These are phyloP conservation scores for Coemansia sp. DNA, from an alignment of 192 early-diverging fungal genomes.

Conservation along the genomic window DNA sequence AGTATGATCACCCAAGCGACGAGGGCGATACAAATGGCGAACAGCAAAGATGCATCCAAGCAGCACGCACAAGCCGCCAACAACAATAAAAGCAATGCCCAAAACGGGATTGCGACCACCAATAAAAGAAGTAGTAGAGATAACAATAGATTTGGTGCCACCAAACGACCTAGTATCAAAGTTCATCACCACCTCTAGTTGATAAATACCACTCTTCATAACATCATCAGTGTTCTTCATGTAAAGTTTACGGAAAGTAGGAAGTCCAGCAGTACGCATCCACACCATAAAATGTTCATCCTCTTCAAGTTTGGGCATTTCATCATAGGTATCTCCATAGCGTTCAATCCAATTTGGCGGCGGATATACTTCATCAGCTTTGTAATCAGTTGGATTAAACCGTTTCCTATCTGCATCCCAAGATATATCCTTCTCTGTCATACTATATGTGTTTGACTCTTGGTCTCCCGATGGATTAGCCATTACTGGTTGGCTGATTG, in stretches of 20 bases:
- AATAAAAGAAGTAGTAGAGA: conserved; percentile 91
- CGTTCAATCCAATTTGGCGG: conserved; percentile 82
- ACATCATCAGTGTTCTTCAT: conserved; percentile 66
- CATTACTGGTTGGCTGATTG: conserved; percentile 59
- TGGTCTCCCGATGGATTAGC: conserved; percentile 50
- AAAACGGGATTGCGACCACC: conserved; percentile 98
- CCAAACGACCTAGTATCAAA: conserved; percentile 85
- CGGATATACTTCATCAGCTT: conserved; percentile 62
- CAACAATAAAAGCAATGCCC: conserved; percentile 90
- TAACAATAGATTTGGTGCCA: conserved; percentile 93
- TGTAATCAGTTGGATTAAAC: conserved; percentile 61
- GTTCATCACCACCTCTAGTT: conserved; percentile 72
- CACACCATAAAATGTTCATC: conserved; percentile 94
- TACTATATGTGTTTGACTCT: conserved; percentile 50
- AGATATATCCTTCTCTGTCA: conserved; percentile 74
- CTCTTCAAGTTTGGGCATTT: conserved; percentile 61
- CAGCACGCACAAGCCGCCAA: conserved; percentile 87
- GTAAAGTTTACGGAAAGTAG: conserved; percentile 95
- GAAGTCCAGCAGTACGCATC: conserved; percentile 96
- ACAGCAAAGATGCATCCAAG: conserved; percentile 86
- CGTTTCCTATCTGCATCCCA: conserved; percentile 83
- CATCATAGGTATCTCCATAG: conserved; percentile 59
- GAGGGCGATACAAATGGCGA: conserved; percentile 91
- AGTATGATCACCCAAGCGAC: conserved; percentile 95
- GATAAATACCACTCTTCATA: conserved; percentile 69